Base-by-base conservation (phyloP, 1,139 yeast genomes). In the Candida tetrigidarum region DNA sequence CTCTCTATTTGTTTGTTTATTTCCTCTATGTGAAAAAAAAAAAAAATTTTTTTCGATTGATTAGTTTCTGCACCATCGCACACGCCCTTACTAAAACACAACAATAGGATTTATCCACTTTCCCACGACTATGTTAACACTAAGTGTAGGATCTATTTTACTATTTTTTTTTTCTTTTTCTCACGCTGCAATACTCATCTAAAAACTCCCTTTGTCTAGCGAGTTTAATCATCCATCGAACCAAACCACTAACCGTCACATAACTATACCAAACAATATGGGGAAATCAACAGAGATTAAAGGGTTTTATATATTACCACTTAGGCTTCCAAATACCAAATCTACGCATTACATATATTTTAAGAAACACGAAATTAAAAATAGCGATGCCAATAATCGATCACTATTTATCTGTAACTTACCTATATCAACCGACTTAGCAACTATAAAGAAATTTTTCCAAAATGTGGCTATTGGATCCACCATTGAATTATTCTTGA, bases 341-440 rank as follows among this genome's bases (percentile, higher is more conserved):
- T 50, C 60, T 3, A 51, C 57, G 5, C 86, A 80, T 57, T 84
- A 78, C 56, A 64, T 84, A 52, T 85, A 74, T 57, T 69, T 78
- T 56, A 85, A 84, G 61, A 86, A 82, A 57, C 95, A 86, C 59
- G 83, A 80, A 47, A 60, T 69, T 12, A 76, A 71, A 49, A 74
- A 67, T 42, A 60, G 62, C 19, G 45, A 44, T 23, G 60, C 62
- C 22, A 45, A 45, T 26, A 61, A 71, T 10, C 56, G 84, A 41
- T 75, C 86, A 10, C 66, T 92, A 14, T 92, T 91, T 63, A 63
- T 86, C n/a, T 81, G 85, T 48, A 91, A 91, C 59, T 68, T 90
- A 39, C 97, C 97, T 2, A 69, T 84, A 23, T 76, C 78, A 48
- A 74, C 91, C 9, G 73, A 76, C 29, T 58, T 78, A 12, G 69